phyloP scores from a whole-genome alignment of 1,284 basidiomycete species.

The Ustilago trichophora region DNA sequence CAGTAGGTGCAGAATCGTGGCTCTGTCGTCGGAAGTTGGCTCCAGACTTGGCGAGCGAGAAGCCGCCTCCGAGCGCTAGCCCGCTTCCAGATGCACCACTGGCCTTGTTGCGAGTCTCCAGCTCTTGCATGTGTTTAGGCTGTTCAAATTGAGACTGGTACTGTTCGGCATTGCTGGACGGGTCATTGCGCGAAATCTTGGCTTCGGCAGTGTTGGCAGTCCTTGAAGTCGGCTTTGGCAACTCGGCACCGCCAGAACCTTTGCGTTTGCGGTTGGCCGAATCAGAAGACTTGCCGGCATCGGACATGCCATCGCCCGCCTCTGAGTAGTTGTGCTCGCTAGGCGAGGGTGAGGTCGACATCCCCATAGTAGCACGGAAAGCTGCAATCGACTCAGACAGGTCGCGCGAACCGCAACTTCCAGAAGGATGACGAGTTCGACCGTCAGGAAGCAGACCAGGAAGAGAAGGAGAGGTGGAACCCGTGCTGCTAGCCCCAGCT shows the following conservation, averaged over 20 bases:
- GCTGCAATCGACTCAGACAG: slow-evolving; percentile 42
- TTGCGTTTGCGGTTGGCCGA: slow-evolving; percentile 36
- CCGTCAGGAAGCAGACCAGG: slow-evolving; percentile 46
- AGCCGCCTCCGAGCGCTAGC: slow-evolving; percentile 41
- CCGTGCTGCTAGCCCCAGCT: slow-evolving; percentile 13
- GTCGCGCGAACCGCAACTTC: slow-evolving; percentile 37
- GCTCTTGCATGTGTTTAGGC: slow-evolving; percentile 39
- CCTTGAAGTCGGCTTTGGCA: slow-evolving; percentile 24
- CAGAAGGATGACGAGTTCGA: slow-evolving; percentile 42
- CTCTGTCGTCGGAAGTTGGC: slow-evolving; percentile 35
- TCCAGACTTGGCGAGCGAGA: slow-evolving; percentile 42
- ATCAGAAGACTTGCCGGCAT: slow-evolving; percentile 12
- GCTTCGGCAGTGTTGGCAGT: slow-evolving; percentile 17
- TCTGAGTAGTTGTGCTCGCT: slow-evolving; percentile 17
- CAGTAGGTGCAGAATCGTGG: slow-evolving; percentile 4
- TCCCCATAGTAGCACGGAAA: slow-evolving; percentile 36
- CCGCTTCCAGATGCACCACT: slow-evolving; percentile 15
- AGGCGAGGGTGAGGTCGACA: slow-evolving; percentile 35
- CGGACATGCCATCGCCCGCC: slow-evolving; percentile 9
- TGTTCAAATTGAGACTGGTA: slow-evolving; percentile 9
- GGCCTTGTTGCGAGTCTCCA: slow-evolving; percentile 11
- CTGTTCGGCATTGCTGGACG: slow-evolving; percentile 1
- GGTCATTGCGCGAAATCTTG: slow-evolving; percentile 20
- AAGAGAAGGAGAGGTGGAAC: slow-evolving; percentile 20
- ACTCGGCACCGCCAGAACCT: slow-evolving; percentile 12